These are phyloP conservation scores for Dictyostelium brefeldianum DNA, from an alignment of 78 protist species.

Conservation along the genomic window DNA sequence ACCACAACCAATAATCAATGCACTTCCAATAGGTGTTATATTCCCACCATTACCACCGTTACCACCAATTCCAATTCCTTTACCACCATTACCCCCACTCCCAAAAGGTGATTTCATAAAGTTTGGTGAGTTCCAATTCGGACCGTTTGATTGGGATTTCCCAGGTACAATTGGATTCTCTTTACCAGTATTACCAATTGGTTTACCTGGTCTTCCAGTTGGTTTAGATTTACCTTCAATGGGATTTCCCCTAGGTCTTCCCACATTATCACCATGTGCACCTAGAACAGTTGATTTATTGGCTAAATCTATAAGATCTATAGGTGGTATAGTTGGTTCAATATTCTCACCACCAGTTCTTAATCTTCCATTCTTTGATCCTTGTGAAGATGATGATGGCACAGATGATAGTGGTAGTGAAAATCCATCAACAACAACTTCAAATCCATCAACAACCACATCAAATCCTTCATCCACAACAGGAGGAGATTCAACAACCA, in stretches of 20 bases:
- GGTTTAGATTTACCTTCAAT: neutral
- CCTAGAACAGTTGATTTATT: neutral
- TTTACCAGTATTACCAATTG: neutral
- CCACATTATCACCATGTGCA: neutral
- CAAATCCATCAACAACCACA: neutral
- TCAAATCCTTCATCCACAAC: neutral
- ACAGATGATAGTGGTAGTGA: neutral
- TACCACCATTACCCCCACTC: neutral
- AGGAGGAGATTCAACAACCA: neutral
- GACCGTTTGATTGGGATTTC: conserved; percentile 2
- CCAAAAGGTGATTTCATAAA: neutral
- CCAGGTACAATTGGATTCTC: neutral
- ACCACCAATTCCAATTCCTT: neutral
- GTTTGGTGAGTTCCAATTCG: neutral
- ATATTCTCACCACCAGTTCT: neutral
- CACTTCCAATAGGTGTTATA: neutral
- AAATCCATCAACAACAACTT: neutral
- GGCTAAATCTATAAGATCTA: neutral
- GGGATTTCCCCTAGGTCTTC: neutral
- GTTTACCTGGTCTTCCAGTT: conserved; percentile 5
- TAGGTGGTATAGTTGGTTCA: neutral
- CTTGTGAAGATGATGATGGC: neutral
- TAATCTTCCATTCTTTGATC: neutral
- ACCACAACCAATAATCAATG: neutral
- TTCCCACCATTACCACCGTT: neutral